A percentile compares a stretch with the other conserved stretches of the same genome.
These are phyloP conservation scores for Solanum megistacrolobum DNA, from an alignment of 257 asterid genomes.

Conservation along the genomic window DNA sequence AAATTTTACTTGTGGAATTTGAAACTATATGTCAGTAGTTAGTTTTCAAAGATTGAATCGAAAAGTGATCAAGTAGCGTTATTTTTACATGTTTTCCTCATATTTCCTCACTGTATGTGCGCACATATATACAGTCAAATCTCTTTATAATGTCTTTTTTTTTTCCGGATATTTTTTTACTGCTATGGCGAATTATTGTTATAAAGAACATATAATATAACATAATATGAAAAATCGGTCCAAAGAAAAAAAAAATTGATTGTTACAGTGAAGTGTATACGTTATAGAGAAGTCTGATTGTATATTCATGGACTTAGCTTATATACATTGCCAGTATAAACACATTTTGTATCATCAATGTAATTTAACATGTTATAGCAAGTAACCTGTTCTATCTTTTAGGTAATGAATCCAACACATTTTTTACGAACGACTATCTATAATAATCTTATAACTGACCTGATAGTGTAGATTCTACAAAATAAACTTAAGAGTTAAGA, in stretches of 20 bases:
- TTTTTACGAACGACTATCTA: background rate
- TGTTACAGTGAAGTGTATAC: too few relatives aligned
- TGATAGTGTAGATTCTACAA: background rate
- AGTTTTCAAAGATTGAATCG: accelerated
- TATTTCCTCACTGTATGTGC: background rate
- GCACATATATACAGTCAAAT: background rate
- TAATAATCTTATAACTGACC: background rate
- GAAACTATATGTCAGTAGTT: too few relatives aligned
- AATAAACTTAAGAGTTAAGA: background rate
- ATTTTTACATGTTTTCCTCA: background rate
- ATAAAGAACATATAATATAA: background rate
- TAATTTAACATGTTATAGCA: background rate
- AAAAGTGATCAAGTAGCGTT: accelerated
- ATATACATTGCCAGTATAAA: background rate
- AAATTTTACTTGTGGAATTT: too few relatives aligned
- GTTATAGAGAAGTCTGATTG: background rate
- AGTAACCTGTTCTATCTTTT: background rate
- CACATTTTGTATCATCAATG: accelerated
- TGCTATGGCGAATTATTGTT: background rate
- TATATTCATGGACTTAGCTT: background rate
- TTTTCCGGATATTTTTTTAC: background rate
- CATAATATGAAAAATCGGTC: too few relatives aligned
- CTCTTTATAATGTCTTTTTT: too few relatives aligned
- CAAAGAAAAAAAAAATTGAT: too few relatives aligned
- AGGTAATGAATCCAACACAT: background rate